Evolutionary conservation across 768 basidiomycete species (phyloP), one percentile per base, ranked within the genome.

Genomic region (Saitozyma sp.): DNA sequence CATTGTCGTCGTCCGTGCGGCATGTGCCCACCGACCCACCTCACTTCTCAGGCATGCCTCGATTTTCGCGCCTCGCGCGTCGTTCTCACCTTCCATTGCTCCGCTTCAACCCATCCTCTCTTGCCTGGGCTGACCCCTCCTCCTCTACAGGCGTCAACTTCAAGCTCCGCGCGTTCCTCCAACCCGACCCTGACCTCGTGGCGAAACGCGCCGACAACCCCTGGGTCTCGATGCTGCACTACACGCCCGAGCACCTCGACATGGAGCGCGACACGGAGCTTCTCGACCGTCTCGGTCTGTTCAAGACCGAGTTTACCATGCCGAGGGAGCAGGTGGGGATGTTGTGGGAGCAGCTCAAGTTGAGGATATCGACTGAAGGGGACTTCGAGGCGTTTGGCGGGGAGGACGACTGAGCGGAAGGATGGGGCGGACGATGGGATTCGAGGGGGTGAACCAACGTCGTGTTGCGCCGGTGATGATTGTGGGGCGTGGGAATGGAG

Each of bases 181-280:
- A 73, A 57, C 56, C 68, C 52, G 69, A 68, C 53, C 58, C 59
- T 8, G 48, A 56, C n/a, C 55, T 63, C n/a, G 53, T 59, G 46
- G 56, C 49, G 17, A 42, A 61, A 46, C 58, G 51, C 40, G 54
- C 59, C 16, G 59, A 57, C 17, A 71, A 67, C 29, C 61, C 60
- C 43, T 74, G 67, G 63, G 58, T 69, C 54, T 61, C 65, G 43
- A 54, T 55, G 13, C 61, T 77, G 46, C 65, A 58, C n/a, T 79
- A 74, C 64, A 62, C 54, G 8, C 78, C 78, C 16, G 67, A 73
- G 49, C 54, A 56, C 16, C 58, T 77, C 19, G 71, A 69, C 19
- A 43, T 64, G n/a, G 77, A 78, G 59, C 66, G 66, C 29, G 76
- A 77, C 46, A 52, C 58, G 55, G 64, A 52, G 14, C 74, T 75